Percentiles rank a stretch among this genome's conserved stretches.
Conservation (phyloP, 169 alveolate species). For the Plasmodium gonderi region DNA sequence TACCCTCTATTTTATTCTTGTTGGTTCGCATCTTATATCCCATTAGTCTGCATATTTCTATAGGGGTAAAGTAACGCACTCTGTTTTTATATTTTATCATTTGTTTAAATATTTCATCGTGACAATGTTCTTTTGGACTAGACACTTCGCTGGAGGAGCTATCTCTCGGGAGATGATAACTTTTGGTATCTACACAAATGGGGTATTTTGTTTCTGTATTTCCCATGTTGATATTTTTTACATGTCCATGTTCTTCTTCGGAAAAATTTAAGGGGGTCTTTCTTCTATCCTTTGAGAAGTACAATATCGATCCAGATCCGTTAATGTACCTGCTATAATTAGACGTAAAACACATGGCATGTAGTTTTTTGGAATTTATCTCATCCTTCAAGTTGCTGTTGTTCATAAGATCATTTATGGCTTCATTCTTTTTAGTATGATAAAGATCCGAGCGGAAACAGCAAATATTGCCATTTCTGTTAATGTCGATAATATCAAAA, state of each 20-base stretch:
- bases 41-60: slow-evolving; percentile 69
- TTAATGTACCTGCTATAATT: slow-evolving; percentile 60
- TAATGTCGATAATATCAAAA: slow-evolving; percentile 49
- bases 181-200: too few relatives aligned
- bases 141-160: not conserved
- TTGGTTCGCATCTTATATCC: slow-evolving; percentile 63
- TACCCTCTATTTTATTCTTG: not conserved
- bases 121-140: not conserved
- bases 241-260: not conserved
- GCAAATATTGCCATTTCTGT: slow-evolving; percentile 21
- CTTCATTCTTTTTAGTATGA: not conserved
- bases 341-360: slow-evolving; percentile 70
- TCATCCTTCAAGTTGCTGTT: not conserved
- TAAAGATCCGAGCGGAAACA: slow-evolving; percentile 15
- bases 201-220: not conserved
- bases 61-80: slow-evolving; percentile 66
- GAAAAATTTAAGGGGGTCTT: not conserved
- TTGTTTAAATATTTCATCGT: not conserved
- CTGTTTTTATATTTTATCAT: slow-evolving; percentile 53
- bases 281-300: not conserved
- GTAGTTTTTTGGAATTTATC: not conserved
- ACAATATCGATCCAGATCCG: slow-evolving; percentile 70
- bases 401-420: not conserved
- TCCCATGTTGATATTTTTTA: not conserved
- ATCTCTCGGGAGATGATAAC: not conserved